These are phyloP conservation scores for Hippophae tibetana DNA, from an alignment of 306 rosid species.

Conservation along the genomic window DNA sequence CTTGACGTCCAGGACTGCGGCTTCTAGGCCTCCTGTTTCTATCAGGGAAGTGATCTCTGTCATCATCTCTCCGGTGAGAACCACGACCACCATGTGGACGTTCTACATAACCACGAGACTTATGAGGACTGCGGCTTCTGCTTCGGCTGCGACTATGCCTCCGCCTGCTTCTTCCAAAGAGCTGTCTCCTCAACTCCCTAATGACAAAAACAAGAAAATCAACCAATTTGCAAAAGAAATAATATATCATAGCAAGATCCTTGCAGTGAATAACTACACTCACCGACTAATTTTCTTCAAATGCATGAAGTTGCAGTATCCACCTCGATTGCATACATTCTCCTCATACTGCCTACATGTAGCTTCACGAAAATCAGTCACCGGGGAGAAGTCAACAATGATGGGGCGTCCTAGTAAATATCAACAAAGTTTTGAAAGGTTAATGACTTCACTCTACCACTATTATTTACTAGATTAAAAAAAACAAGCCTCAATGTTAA, in stretches of 20 bases:
- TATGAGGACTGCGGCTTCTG: conserved; percentile 83
- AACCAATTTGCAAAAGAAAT: background rate
- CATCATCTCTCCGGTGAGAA: conserved; percentile 62
- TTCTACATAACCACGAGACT: conserved; percentile 62
- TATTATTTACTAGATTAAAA: background rate
- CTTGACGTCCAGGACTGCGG: conserved; percentile 84
- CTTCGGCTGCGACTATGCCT: conserved; percentile 62
- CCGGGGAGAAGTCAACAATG: conserved; percentile 94
- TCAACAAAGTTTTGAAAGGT: conserved; percentile 13
- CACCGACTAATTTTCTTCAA: conserved; percentile 93
- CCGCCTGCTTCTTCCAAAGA: conserved; percentile 77
- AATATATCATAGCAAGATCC: conserved; percentile 1
- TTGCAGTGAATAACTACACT: background rate
- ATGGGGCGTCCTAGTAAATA: conserved; percentile 68
- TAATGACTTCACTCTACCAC: conserved; percentile 3
- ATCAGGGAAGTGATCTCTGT: conserved; percentile 53
- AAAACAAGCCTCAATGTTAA: background rate
- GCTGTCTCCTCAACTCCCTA: conserved; percentile 81
- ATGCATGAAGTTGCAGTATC: conserved; percentile 98
- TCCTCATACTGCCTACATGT: conserved; percentile 99
- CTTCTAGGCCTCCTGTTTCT: conserved; percentile 70
- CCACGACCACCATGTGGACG: conserved; percentile 58
- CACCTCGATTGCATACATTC: conserved; percentile 95
- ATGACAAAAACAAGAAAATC: background rate
- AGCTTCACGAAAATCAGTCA: conserved; percentile 98